Percentiles rank a stretch among this genome's conserved stretches.
Conservation (phyloP, 2,329 filamentous ascomycete species). For the Arthrobotrys pseudoclavata region DNA sequence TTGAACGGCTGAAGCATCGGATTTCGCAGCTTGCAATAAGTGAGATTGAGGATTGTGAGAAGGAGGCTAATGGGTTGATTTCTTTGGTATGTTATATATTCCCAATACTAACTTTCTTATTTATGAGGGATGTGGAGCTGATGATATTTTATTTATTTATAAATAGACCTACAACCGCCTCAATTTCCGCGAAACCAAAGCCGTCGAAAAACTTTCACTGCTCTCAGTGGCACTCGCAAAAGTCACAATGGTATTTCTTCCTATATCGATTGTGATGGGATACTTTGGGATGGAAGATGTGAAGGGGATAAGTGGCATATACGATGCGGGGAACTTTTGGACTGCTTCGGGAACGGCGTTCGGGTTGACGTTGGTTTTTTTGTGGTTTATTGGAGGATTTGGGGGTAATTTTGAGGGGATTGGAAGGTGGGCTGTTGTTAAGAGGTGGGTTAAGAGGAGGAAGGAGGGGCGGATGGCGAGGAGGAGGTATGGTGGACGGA, state of each 20-base stretch:
- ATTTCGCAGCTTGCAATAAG: constrained; percentile 75
- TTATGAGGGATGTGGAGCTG: neutral
- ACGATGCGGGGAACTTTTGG: constrained; percentile 47
- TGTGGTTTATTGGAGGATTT: constrained; percentile 51
- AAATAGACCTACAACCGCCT: constrained; percentile 70
- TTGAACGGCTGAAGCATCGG: constrained; percentile 73
- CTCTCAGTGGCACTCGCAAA: constrained; percentile 70
- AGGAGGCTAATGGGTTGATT: constrained; percentile 70
- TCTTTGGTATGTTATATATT: constrained; percentile 62
- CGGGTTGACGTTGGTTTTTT: constrained; percentile 48
- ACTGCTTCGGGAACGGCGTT: constrained; percentile 41
- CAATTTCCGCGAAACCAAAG: constrained; percentile 70
- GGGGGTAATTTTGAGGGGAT: constrained; percentile 41
- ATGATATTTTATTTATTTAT: neutral
- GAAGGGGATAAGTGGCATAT: constrained; percentile 60
- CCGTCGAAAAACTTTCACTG: constrained; percentile 70
- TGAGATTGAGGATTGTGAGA: constrained; percentile 75
- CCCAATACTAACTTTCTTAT: neutral
- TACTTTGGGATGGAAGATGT: constrained; percentile 69
- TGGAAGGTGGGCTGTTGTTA: constrained; percentile 32
- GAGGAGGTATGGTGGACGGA: constrained; percentile 25
- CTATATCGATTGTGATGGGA: constrained; percentile 70
- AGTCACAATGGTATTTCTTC: constrained; percentile 71
- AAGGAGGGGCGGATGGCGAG: constrained; percentile 30
- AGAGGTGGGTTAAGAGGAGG: constrained; percentile 29